These are phyloP conservation scores for Arctium minus DNA, from an alignment of 129 eudicot genomes.

Conservation along the genomic window DNA sequence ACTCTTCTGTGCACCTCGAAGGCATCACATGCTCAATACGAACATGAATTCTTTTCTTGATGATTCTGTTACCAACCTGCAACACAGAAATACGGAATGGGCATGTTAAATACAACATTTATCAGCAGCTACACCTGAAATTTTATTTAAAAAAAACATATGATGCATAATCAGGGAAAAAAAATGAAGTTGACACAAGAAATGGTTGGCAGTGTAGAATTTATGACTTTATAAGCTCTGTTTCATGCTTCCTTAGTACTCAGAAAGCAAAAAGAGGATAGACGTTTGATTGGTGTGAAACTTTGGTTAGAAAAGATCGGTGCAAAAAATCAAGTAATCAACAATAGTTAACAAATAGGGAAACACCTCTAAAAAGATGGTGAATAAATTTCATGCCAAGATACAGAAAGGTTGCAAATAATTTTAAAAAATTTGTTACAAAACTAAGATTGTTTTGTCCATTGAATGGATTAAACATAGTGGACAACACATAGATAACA, in stretches of 20 bases:
- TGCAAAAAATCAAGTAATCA: background rate
- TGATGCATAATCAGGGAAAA: background rate
- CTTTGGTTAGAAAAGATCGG: background rate
- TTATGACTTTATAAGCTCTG: background rate
- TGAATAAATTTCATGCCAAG: background rate
- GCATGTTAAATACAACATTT: background rate
- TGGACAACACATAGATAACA: background rate
- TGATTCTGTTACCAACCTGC: conserved; percentile 62
- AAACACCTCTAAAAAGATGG: background rate
- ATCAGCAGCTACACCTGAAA: background rate
- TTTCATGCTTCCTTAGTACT: background rate
- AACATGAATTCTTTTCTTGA: conserved; percentile 67
- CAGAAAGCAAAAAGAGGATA: background rate
- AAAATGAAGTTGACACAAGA: background rate
- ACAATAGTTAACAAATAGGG: too few relatives aligned
- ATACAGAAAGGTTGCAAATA: background rate
- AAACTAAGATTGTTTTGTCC: background rate
- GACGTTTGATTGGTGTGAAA: background rate
- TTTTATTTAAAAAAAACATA: too few relatives aligned
- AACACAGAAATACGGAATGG: background rate
- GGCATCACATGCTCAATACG: conserved; percentile 70
- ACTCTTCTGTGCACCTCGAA: conserved; percentile 64
- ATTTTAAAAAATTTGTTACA: too few relatives aligned
- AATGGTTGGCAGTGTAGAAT: background rate
- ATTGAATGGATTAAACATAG: background rate